Conservation (phyloP, 129 eudicot species). For the Ambrosia artemisiifolia region DNA sequence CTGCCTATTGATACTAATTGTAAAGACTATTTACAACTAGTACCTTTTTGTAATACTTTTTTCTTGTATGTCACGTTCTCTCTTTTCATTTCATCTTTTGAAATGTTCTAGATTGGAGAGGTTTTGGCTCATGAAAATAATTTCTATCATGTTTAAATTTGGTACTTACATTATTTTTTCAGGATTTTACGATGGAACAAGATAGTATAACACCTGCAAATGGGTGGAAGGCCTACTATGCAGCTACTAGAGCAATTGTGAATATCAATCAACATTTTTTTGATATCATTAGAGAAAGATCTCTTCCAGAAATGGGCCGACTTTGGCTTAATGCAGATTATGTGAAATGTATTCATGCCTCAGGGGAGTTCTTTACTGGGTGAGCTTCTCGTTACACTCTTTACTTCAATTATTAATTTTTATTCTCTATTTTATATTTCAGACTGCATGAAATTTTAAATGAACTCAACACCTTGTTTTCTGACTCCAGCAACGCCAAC, state of each 20-base stretch:
- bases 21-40: conserved; percentile 2
- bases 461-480: neutral
- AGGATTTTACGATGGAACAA: conserved; percentile 96
- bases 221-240: conserved; percentile 99
- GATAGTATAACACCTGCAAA: conserved; percentile 58
- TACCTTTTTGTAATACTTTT: neutral
- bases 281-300: conserved; percentile 67
- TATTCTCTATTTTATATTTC: neutral
- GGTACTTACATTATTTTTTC: conserved; percentile 3
- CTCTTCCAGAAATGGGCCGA: conserved; percentile 79
- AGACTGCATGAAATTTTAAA: neutral
- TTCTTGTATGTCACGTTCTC: neutral
- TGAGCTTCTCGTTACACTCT: conserved; percentile 21
- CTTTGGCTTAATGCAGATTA: conserved; percentile 97
- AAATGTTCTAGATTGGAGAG: neutral
- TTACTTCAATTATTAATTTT: neutral
- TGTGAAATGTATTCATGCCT: conserved; percentile 86
- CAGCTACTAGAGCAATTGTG: conserved; percentile 88
- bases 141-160: neutral
- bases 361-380: conserved; percentile 81
- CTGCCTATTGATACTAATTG: neutral
- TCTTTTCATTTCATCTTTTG: neutral
- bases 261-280: conserved; percentile 67
- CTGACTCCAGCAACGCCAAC: neutral
- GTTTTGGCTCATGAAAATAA: neutral